Percentiles rank a stretch among this genome's conserved stretches.
These are phyloP conservation scores for Backusella liffmaniae DNA, from an alignment of 192 early-diverging fungal species.

Conservation along the genomic window DNA sequence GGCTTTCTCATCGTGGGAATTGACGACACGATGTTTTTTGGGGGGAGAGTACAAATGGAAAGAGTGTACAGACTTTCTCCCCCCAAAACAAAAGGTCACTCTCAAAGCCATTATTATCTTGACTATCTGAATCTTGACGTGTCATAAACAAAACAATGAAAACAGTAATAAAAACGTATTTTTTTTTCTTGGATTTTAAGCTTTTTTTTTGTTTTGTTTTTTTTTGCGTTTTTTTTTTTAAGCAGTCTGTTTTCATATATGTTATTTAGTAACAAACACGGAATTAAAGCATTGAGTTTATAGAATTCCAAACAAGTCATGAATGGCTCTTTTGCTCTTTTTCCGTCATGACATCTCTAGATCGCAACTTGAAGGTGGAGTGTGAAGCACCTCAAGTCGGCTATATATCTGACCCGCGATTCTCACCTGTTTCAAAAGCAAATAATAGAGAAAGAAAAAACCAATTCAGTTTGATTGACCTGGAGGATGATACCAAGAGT, in stretches of 20 bases:
- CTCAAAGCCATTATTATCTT: not conserved
- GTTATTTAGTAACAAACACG: conserved; percentile 3
- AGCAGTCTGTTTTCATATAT: not conserved
- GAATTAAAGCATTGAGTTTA: conserved; percentile 5
- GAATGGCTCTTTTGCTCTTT: not conserved
- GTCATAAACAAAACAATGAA: not conserved
- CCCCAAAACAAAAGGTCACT: not conserved
- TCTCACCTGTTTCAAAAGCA: not conserved
- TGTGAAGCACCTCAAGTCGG: not conserved
- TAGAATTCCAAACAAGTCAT: conserved; percentile 3
- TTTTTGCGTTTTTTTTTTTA: not conserved
- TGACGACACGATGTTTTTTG: not conserved
- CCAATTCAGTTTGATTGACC: not conserved
- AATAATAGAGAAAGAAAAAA: not conserved
- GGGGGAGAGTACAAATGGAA: not conserved
- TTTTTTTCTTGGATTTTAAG: not conserved
- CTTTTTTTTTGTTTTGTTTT: not conserved
- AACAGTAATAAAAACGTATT: not conserved
- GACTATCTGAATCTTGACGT: not conserved
- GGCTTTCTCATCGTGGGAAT: not conserved
- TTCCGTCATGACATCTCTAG: not conserved
- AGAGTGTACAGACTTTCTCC: not conserved
- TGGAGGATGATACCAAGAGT: not conserved
- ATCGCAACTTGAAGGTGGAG: not conserved
- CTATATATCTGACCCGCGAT: not conserved